Evolutionary conservation across 139 green algal species (phyloP), one percentile per base, ranked within the genome.

Genomic region (Bryopsis sp.): DNA sequence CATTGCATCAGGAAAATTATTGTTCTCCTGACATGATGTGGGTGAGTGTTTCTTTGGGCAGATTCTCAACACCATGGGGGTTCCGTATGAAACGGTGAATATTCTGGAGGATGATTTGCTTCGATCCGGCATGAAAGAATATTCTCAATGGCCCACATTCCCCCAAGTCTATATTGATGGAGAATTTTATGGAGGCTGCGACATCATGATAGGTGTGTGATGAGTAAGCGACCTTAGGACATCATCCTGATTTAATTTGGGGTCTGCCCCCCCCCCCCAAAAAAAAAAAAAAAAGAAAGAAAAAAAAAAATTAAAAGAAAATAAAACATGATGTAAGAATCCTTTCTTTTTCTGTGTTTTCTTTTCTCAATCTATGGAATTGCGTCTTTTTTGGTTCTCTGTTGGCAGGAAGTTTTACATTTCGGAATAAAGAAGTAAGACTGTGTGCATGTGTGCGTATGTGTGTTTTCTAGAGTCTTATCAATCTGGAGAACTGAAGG

Each of bases 161-260:
- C 68, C 65, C 2, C 88, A 97, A 77, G 76, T 98, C 8, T 99
- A 99, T 79, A 85, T 95, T 36, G 85, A 87, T 50, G 88, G 88
- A 0, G 92, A 99, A 77, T 95, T 99, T 64, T 90, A 87, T 70
- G 94, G 94, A 8, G 94, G 94, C 3, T 96, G 88, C 43, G 94
- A 99, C 80, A 99, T 99, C 77, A 88, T 97, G 80, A 88, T 97
- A 32, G 85, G 75, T 84, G 47, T 78, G 78, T 76, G 71, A 71
- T 61, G 48, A 80, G 32, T 50, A 73, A 67, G 24, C 73, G 81
- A 28, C 46, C 82, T 29, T 57, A 68, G 8, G 32, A 64, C 47
- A 0, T 79, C 34, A 37, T 78, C 32, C 50, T 35, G 1, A 34
- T 64, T 29, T 32, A 70, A 24, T 63, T 59, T 36, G 65, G 8